phyloP scores from a whole-genome alignment of 2,329 filamentous ascomycete species.

The Fusarium kyushuense region DNA sequence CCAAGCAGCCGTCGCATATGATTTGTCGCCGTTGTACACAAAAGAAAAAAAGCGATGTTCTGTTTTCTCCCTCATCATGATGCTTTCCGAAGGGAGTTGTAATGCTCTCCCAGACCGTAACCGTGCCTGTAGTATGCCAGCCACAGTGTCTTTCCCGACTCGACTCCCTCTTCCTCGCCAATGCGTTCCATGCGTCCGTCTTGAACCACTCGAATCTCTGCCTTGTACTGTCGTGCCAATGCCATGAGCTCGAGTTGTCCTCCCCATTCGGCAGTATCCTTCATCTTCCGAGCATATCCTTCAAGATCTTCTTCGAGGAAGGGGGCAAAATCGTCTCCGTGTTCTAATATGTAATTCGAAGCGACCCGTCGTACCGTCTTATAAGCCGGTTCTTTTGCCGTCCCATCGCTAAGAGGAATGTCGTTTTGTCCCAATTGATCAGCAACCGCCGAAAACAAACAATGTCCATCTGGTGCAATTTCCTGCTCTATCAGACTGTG shows the following conservation, averaged over 20 bases:
- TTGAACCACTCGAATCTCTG: slow-evolving; percentile 87
- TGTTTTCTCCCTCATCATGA: slow-evolving; percentile 38
- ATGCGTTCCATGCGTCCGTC: slow-evolving; percentile 85
- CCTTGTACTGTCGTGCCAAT: slow-evolving; percentile 81
- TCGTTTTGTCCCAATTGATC: slow-evolving; percentile 76
- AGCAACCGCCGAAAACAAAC: slow-evolving; percentile 90
- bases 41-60: slow-evolving; percentile 41
- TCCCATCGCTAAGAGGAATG: slow-evolving; percentile 55
- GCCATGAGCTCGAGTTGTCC: slow-evolving; percentile 91
- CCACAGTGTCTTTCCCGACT: slow-evolving; percentile 75
- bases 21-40: slow-evolving; percentile 37
- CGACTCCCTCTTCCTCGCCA: slow-evolving; percentile 58
- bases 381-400: slow-evolving; percentile 62
- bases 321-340: slow-evolving; percentile 84
- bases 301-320: slow-evolving; percentile 87
- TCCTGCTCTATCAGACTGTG: slow-evolving; percentile 78
- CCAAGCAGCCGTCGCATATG: slow-evolving; percentile 44
- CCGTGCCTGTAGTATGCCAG: slow-evolving; percentile 95
- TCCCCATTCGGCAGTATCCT: slow-evolving; percentile 94
- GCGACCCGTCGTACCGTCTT: slow-evolving; percentile 76
- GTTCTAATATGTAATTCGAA: slow-evolving; percentile 78
- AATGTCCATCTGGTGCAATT: slow-evolving; percentile 92
- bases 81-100: slow-evolving; percentile 81
- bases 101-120: slow-evolving; percentile 95
- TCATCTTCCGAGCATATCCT: slow-evolving; percentile 79